Percentiles rank a stretch among this genome's conserved stretches.
Conservation (phyloP, 225 moss, liverwort and hornwort genomes). For the Physcomitrium patens region DNA sequence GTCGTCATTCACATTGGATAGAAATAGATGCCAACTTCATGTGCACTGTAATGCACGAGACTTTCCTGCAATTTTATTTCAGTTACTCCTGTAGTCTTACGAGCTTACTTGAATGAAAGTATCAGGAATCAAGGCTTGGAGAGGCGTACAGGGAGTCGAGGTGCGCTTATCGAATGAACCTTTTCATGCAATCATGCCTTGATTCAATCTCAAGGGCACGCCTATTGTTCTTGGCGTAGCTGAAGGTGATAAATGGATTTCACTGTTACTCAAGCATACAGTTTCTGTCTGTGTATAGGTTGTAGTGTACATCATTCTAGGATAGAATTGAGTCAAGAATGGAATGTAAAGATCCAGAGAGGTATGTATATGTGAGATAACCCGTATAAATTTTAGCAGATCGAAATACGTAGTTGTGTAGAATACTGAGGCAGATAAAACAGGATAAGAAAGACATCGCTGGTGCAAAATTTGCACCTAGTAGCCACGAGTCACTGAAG, state of each 20-base stretch:
- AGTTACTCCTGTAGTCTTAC: background rate
- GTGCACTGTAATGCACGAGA: constrained; percentile 4
- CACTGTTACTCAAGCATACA: constrained; percentile 16
- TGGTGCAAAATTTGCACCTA: constrained; percentile 26
- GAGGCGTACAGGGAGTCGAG: background rate
- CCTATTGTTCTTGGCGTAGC: constrained; percentile 17
- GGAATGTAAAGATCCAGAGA: constrained; percentile 34
- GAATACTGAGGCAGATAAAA: constrained; percentile 3
- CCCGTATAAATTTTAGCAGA: background rate
- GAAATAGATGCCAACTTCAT: constrained; percentile 8
- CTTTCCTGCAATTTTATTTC: background rate
- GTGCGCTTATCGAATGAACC: background rate
- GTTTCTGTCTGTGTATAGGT: constrained; percentile 27
- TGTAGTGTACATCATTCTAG: constrained; percentile 32
- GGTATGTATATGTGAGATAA: background rate
- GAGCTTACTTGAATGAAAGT: constrained; percentile 16
- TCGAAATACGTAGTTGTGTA: constrained; percentile 8
- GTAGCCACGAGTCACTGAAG: constrained; percentile 7
- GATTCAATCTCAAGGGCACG: background rate
- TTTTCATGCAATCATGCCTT: background rate
- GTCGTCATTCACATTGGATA: background rate
- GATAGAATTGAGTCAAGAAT: constrained; percentile 25
- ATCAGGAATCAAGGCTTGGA: constrained; percentile 28
- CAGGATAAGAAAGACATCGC: constrained; percentile 17
- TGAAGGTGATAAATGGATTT: constrained; percentile 25